These are phyloP conservation scores for Paramecium octaurelia DNA, from an alignment of 73 alveolate genomes.

Conservation along the genomic window DNA sequence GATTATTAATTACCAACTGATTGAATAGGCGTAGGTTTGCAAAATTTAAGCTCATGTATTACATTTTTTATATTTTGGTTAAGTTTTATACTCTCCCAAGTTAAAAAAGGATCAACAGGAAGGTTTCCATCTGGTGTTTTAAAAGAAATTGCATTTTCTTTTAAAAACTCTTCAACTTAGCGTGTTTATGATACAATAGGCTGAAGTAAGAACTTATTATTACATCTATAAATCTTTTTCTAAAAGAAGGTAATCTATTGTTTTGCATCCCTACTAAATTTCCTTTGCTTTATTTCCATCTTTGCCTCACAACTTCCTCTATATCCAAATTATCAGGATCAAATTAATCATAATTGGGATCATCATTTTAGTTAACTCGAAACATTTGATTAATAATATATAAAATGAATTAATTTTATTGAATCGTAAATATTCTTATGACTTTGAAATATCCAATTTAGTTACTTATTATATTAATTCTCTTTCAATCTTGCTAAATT, in stretches of 20 bases:
- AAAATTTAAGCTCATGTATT: conserved; percentile 51
- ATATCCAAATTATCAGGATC: not conserved
- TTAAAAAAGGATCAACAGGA: not conserved
- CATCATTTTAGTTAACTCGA: not conserved
- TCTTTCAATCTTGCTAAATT: too few relatives aligned
- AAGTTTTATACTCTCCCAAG: not conserved
- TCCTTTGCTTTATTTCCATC: not conserved
- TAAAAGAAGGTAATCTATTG: not conserved
- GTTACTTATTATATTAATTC: not conserved
- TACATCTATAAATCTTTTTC: not conserved
- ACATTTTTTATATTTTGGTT: not conserved
- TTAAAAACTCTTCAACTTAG: not conserved
- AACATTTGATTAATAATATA: not conserved
- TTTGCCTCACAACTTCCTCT: not conserved
- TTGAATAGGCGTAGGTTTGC: conserved; percentile 74
- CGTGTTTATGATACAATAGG: not conserved
- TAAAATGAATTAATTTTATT: not conserved
- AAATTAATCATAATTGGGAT: not conserved
- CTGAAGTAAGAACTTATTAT: not conserved
- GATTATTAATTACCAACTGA: conserved; percentile 55
- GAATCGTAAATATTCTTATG: too few relatives aligned
- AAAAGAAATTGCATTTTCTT: not conserved
- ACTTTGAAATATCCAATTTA: not conserved
- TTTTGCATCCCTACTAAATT: not conserved
- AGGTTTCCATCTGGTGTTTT: not conserved